A percentile compares a stretch with the other conserved stretches of the same genome.
Evolutionary conservation across 768 basidiomycete genomes (phyloP).

Genomic region (Amanita inopinata): DNA sequence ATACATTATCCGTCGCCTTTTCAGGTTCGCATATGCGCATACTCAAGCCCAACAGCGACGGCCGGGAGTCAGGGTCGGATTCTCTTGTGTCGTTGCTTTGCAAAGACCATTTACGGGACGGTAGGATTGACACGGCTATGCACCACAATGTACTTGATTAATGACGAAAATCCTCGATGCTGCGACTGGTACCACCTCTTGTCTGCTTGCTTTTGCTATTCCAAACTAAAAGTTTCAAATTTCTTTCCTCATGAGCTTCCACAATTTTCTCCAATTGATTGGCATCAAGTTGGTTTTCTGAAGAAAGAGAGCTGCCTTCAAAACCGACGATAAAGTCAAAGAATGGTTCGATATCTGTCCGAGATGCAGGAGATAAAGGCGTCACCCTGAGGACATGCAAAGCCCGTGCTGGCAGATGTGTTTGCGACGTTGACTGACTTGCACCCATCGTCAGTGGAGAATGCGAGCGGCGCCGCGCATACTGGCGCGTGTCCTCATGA

Average conservation of each 20-base stretch:
- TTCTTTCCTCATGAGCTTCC: conserved; percentile 66
- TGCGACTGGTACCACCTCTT: conserved; percentile 44
- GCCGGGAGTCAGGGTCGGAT: conserved; percentile 42
- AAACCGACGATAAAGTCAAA: conserved; percentile 97
- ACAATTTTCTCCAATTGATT: conserved; percentile 71
- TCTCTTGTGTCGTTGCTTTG: conserved; percentile 26
- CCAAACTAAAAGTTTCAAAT: conserved; percentile 71
- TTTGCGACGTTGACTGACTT: conserved; percentile 52
- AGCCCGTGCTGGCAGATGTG: conserved; percentile 48
- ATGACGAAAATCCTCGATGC: conserved; percentile 12
- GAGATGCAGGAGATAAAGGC: conserved; percentile 79
- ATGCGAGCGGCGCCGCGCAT: background rate
- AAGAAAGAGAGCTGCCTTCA: conserved; percentile 52
- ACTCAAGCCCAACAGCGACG: conserved; percentile 88
- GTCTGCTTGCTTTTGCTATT: conserved; percentile 68
- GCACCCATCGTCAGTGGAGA: conserved; percentile 47
- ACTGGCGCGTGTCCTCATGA: background rate
- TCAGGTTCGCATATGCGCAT: conserved; percentile 92
- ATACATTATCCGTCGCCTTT: conserved; percentile 83
- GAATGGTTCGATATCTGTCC: conserved; percentile 80
- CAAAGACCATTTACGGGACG: conserved; percentile 76
- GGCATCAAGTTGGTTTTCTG: conserved; percentile 51
- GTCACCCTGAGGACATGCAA: conserved; percentile 88
- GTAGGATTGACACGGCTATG: conserved; percentile 79
- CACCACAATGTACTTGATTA: conserved; percentile 7